Percentiles rank a stretch among this genome's conserved stretches.
Conservation (phyloP, 169 alveolate species). For the Plasmodium cynomolgi region DNA sequence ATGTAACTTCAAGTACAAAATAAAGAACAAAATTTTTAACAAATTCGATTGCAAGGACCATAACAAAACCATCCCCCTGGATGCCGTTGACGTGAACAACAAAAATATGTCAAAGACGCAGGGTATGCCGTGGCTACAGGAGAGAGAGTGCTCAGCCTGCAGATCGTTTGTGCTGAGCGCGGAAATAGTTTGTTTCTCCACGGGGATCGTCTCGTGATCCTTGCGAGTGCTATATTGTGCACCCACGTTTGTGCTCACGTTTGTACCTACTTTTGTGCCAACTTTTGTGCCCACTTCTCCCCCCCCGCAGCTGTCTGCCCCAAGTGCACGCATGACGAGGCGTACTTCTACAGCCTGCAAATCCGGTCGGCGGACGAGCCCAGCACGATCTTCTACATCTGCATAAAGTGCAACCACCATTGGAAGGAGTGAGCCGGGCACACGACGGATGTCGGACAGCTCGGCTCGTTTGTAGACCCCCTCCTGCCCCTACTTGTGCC, state of each 20-base stretch:
- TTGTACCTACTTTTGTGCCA: not conserved
- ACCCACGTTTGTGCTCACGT: not conserved
- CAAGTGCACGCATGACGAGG: conserved; percentile 84
- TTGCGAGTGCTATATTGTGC: not conserved
- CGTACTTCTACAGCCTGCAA: conserved; percentile 86
- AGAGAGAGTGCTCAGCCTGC: not conserved
- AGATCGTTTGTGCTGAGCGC: not conserved
- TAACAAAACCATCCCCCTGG: conserved; percentile 54
- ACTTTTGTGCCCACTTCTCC: not conserved
- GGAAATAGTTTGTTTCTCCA: not conserved
- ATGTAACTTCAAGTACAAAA: conserved; percentile 53
- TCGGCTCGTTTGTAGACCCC: not conserved
- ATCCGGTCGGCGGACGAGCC: conserved; percentile 89
- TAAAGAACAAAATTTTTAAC: conserved; percentile 67
- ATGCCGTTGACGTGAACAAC: conserved; percentile 70
- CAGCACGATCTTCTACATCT: conserved; percentile 83
- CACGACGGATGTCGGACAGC: not conserved
- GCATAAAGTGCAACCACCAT: conserved; percentile 82
- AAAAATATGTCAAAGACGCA: conserved; percentile 74
- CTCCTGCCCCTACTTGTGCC: not conserved
- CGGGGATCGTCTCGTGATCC: not conserved
- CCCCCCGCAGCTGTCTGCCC: conserved; percentile 84
- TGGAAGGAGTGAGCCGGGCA: conserved; percentile 81
- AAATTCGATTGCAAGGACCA: conserved; percentile 33
- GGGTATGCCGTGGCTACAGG: conserved; percentile 15